These are phyloP conservation scores for Fusarium pseudograminearum DNA, from an alignment of 2,329 filamentous ascomycete genomes.

Conservation along the genomic window DNA sequence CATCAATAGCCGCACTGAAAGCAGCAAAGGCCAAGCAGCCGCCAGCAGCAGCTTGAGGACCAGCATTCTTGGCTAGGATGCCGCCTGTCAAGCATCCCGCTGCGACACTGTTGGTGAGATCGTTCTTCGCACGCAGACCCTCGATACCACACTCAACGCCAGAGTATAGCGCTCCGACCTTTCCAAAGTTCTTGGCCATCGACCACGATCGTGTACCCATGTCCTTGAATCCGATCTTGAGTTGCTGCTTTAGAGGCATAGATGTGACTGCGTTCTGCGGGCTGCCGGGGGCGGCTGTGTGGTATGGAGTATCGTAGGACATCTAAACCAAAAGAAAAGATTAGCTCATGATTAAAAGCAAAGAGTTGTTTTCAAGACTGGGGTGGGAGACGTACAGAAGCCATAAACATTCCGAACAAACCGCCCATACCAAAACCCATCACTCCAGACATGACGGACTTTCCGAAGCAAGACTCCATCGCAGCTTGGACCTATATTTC, in stretches of 20 bases:
- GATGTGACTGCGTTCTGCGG: conserved; percentile 59
- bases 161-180: conserved; percentile 89
- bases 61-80: conserved; percentile 85
- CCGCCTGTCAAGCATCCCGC: conserved; percentile 94
- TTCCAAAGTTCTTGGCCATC: conserved; percentile 93
- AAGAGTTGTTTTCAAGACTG: neutral
- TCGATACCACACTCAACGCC: conserved; percentile 98
- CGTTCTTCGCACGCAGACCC: conserved; percentile 92
- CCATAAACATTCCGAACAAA: conserved; percentile 97
- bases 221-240: conserved; percentile 88
- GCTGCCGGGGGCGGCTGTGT: conserved; percentile 58
- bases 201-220: conserved; percentile 88
- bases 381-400: conserved; percentile 75
- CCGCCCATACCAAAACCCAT: conserved; percentile 96
- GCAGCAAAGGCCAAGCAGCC: conserved; percentile 95
- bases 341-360: conserved; percentile 24
- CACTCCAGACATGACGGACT: conserved; percentile 88
- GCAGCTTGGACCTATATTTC: conserved; percentile 76
- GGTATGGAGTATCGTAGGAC: conserved; percentile 96
- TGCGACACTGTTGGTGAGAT: conserved; percentile 85
- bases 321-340: conserved; percentile 71
- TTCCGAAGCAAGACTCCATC: conserved; percentile 94
- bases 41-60: conserved; percentile 86
- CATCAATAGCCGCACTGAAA: conserved; percentile 91
- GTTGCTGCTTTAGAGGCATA: conserved; percentile 87